These are phyloP conservation scores for Wickerhamiella dianesei DNA, from an alignment of 805 yeast genomes.

Conservation along the genomic window DNA sequence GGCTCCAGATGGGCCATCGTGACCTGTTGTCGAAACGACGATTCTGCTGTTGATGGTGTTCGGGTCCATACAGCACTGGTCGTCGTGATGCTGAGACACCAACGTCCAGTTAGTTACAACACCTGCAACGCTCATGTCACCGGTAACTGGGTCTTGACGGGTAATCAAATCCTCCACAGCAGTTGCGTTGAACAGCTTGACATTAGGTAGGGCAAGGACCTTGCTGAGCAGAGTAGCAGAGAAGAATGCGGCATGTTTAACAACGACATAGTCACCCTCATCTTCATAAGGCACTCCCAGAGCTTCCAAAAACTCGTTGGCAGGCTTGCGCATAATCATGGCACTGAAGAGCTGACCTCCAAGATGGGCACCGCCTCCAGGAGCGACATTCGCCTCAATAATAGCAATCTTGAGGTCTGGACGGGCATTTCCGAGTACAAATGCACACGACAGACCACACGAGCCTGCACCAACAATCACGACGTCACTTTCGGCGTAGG, in stretches of 20 bases:
- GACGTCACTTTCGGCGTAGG: constrained; percentile 60
- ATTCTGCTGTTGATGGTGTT: constrained; percentile 56
- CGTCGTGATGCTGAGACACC: constrained; percentile 61
- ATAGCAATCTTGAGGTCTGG: constrained; percentile 65
- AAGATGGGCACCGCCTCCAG: constrained; percentile 71
- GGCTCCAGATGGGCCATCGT: constrained; percentile 76
- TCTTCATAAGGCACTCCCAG: constrained; percentile 56
- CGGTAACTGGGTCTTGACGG: constrained; percentile 42
- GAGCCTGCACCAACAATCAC: constrained; percentile 71
- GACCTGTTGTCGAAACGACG: constrained; percentile 62
- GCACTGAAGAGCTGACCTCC: constrained; percentile 69
- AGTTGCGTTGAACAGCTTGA: constrained; percentile 65
- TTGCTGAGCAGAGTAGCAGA: constrained; percentile 57
- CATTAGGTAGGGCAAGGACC: constrained; percentile 58
- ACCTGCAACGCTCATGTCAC: constrained; percentile 56
- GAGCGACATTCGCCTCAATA: constrained; percentile 60
- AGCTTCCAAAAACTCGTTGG: constrained; percentile 53
- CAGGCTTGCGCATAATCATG: constrained; percentile 69
- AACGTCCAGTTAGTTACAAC: constrained; percentile 77
- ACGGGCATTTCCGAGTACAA: constrained; percentile 53
- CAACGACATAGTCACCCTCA: constrained; percentile 69
- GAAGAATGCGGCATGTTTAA: constrained; percentile 67
- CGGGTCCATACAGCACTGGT: constrained; percentile 73
- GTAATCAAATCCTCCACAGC: constrained; percentile 72
- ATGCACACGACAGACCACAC: constrained; percentile 67